Percentiles rank a stretch among this genome's conserved stretches.
Evolutionary conservation across 495 filamentous ascomycete species (phyloP).

Genomic region (Glonium stellatum): DNA sequence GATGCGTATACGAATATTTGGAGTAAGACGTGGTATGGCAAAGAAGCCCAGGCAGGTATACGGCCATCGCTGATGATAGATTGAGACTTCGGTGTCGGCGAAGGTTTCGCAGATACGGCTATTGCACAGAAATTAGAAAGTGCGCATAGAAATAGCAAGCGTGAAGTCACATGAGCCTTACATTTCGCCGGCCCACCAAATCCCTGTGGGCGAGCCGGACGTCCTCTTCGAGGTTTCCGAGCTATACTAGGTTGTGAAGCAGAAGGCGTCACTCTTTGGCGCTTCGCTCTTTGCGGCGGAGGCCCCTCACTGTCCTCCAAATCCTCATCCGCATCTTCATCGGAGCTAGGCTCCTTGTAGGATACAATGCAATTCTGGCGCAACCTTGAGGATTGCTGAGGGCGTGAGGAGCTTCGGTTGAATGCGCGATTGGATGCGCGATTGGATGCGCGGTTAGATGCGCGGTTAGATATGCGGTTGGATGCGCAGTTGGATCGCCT

Average conservation of each 20-base stretch:
- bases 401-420: not conserved
- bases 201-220: not conserved
- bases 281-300: not conserved
- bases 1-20: slow-evolving; percentile 62
- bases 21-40: slow-evolving; percentile 67
- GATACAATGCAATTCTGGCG: slow-evolving; percentile 7
- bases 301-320: slow-evolving; percentile 4
- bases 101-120: not conserved
- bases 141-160: not conserved
- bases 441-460: not conserved
- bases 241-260: not conserved
- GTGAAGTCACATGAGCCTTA: not conserved
- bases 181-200: not conserved
- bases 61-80: slow-evolving; percentile 33
- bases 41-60: slow-evolving; percentile 58
- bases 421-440: not conserved
- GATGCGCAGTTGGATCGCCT: not conserved
- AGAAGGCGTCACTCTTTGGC: not conserved
- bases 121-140: not conserved
- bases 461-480: not conserved
- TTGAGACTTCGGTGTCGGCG: not conserved
- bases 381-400: not conserved
- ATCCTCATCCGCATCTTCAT: slow-evolving; percentile 8
- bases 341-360: slow-evolving; percentile 18
- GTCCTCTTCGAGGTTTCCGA: not conserved